Evolutionary conservation across 441 rosid genomes (phyloP), one percentile per base, ranked within the genome.

Genomic region (Biscutella laevigata): DNA sequence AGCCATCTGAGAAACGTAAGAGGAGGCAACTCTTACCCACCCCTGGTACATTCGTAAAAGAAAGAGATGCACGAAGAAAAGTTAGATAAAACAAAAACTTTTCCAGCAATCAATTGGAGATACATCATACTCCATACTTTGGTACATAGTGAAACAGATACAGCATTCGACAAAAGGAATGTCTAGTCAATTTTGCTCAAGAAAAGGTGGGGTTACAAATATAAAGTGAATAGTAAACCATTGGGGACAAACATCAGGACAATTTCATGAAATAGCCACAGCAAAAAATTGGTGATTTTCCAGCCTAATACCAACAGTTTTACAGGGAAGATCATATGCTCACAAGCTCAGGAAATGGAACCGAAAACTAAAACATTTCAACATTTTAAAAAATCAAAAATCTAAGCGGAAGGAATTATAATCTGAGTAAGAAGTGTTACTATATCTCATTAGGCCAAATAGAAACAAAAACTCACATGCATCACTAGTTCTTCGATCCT

Each of bases 21-120:
- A 83, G 84, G 29, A 83, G 77, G 63, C 90, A 83, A 74, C 86
- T 83, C 73, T 83, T 80, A 48, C 90, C 90, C 43, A 83, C 90
- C 76, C 90, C 90, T 88, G 75, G n/a, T n/a, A n/a, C n/a, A n/a
- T n/a, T n/a, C n/a, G n/a, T n/a, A n/a, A n/a, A 9, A 33, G 60
- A 51, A 11, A 53, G 41, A 39, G 53, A 67, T 14, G 57, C 2
- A 26, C 24, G 37, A 10, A 19, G 16, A 38, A 28, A 35, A 34
- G 37, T 14, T 20, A 20, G 17, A 34, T 2, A 14, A 10, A 53
- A 26, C 8, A 39, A 7, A 11, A 26, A 32, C 36, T 6, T 39
- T 17, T 29, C n/a, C 7, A 22, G 24, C 25, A 22, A 10, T 21
- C 25, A 29, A 51, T 17, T 15, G 24, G n/a, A 32, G n/a, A n/a